phyloP scores from a whole-genome alignment of 73 alveolate genomes.

The Blepharisma japonicum region DNA sequence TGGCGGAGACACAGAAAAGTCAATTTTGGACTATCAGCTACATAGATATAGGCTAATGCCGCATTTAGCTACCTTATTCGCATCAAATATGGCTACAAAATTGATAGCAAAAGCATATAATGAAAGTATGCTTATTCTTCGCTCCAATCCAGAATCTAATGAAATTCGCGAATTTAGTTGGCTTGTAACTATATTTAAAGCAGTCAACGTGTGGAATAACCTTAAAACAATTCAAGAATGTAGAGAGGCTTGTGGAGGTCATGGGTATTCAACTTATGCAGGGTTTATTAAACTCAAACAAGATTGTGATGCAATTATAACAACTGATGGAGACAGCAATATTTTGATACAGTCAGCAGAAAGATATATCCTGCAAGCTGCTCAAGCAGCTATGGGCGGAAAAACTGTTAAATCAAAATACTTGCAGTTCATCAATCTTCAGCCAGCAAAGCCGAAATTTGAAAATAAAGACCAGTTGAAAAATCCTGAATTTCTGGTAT shows the following conservation, averaged over 20 bases:
- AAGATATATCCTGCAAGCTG: conserved; percentile 44
- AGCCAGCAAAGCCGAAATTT: too few species aligned
- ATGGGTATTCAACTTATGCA: conserved; percentile 69
- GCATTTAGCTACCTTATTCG: conserved; percentile 58
- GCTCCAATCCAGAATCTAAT: conserved; percentile 20
- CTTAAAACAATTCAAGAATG: conserved; percentile 56
- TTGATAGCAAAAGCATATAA: not conserved
- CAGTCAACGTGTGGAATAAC: conserved; percentile 47
- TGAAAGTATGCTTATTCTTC: not conserved
- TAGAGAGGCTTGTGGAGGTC: conserved; percentile 86
- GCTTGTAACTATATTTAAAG: conserved; percentile 58
- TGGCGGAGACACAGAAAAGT: conserved; percentile 42
- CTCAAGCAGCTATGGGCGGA: conserved; percentile 36
- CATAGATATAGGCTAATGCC: conserved; percentile 63
- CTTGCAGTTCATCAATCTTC: not conserved
- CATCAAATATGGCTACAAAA: conserved; percentile 28
- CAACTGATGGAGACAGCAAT: conserved; percentile 21
- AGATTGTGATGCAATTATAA: not conserved
- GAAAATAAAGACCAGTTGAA: too few species aligned
- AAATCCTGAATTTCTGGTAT: too few species aligned
- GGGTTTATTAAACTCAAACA: conserved; percentile 46
- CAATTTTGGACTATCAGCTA: conserved; percentile 69
- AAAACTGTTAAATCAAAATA: conserved; percentile 28
- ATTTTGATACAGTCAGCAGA: conserved; percentile 58
- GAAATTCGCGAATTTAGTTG: conserved; percentile 27